Evolutionary conservation across 1,284 basidiomycete species (phyloP).

Genomic region (Cutaneotrichosporon cutaneum): DNA sequence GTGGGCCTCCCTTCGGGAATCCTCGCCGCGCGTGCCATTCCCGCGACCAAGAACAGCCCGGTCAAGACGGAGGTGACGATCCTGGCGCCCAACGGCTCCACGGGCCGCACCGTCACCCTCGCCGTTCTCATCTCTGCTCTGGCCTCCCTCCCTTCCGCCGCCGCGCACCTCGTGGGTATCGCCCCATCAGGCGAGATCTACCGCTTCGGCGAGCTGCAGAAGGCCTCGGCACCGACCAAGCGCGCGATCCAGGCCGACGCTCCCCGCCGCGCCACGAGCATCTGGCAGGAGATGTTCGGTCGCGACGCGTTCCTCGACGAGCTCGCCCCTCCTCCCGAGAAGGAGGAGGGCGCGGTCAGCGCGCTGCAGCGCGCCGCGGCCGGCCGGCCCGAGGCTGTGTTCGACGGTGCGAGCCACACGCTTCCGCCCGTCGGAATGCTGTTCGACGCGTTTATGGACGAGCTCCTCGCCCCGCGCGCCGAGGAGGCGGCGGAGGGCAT

Average conservation of each 20-base stretch:
- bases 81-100: conserved; percentile 53
- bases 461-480: conserved; percentile 57
- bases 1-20: conserved; percentile 62
- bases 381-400: conserved; percentile 55
- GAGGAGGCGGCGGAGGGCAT: conserved; percentile 12
- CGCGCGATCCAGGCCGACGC: conserved; percentile 11
- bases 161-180: conserved; percentile 37
- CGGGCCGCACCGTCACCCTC: conserved; percentile 14
- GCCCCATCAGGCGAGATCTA: conserved; percentile 41
- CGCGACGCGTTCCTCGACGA: conserved; percentile 50
- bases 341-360: conserved; percentile 24
- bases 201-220: conserved; percentile 40
- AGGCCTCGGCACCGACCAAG: conserved; percentile 17
- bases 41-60: conserved; percentile 23
- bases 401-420: conserved; percentile 74
- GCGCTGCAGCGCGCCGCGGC: conserved; percentile 30
- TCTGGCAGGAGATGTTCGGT: conserved; percentile 55
- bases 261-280: conserved; percentile 29
- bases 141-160: conserved; percentile 21
- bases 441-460: conserved; percentile 70
- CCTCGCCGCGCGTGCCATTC: conserved; percentile 30
- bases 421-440: conserved; percentile 72
- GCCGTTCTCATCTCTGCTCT: conserved; percentile 15
- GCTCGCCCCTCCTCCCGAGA: conserved; percentile 17
- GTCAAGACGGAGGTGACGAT: conserved; percentile 54